Percentiles rank a stretch among this genome's conserved stretches.
Conservation (phyloP, 2,329 filamentous ascomycete genomes). For the Paecilomyces sp. region DNA sequence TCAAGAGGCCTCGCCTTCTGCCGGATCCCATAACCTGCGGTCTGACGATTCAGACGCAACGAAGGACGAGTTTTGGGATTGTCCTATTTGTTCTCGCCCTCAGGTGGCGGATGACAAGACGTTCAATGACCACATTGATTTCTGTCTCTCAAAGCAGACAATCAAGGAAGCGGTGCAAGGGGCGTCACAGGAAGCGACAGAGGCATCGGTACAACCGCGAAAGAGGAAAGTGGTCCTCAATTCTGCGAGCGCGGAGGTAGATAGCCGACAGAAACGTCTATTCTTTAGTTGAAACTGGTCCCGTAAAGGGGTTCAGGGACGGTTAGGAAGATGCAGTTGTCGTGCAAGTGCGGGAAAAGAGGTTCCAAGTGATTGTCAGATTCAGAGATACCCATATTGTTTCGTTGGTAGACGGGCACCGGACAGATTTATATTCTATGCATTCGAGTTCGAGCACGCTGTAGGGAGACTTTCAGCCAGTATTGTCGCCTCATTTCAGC, state of each 20-base stretch:
- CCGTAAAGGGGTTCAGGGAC: no score
- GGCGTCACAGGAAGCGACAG: constrained; percentile 21
- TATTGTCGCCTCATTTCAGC: no score
- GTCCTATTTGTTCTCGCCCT: constrained; percentile 75
- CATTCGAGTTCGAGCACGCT: no score
- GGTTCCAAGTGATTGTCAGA: background rate
- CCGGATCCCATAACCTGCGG: constrained; percentile 2
- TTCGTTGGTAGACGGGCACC: background rate
- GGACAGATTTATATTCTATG: no score
- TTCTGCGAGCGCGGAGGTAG: constrained; percentile 7
- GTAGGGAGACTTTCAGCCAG: no score
- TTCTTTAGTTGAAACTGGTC: constrained; percentile 23
- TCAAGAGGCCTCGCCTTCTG: constrained; percentile 39
- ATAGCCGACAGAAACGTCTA: constrained; percentile 26
- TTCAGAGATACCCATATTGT: background rate
- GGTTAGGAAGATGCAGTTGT: no score
- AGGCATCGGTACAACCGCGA: constrained; percentile 8
- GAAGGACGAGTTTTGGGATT: constrained; percentile 58
- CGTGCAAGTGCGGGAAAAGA: no score
- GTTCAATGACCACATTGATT: constrained; percentile 90
- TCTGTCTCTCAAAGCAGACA: constrained; percentile 76
- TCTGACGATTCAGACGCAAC: constrained; percentile 17
- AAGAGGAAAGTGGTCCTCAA: constrained; percentile 30
- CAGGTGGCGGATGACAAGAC: constrained; percentile 65
- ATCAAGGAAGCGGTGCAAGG: constrained; percentile 74